These are phyloP conservation scores for Macrotyloma uniflorum DNA, from an alignment of 306 rosid species.

Conservation along the genomic window DNA sequence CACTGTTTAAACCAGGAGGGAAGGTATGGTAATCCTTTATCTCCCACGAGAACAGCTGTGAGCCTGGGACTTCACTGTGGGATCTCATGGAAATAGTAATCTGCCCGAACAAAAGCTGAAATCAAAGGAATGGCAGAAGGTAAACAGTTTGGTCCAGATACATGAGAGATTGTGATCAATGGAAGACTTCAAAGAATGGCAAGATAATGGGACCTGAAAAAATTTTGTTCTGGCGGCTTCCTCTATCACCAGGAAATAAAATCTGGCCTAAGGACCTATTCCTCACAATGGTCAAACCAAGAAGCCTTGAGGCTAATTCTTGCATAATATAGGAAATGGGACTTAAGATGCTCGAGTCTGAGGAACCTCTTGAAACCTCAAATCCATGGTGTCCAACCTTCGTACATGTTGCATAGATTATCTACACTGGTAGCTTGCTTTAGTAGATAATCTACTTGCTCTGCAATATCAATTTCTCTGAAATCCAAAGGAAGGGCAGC, in stretches of 20 bases:
- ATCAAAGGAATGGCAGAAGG: conserved; percentile 39
- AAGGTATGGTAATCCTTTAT: conserved; percentile 6
- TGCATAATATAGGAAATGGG: conserved; percentile 30
- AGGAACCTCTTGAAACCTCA: conserved; percentile 58
- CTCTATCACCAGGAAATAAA: conserved; percentile 19
- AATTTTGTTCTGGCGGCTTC: conserved; percentile 28
- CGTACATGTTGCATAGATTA: conserved; percentile 97
- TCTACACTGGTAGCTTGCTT: conserved; percentile 94
- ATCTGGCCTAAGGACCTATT: conserved; percentile 30
- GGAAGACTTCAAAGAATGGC: conserved; percentile 30
- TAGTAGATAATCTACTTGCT: conserved; percentile 92
- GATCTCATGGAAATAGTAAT: conserved; percentile 30
- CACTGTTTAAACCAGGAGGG: conserved; percentile 24
- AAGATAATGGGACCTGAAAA: conserved; percentile 33
- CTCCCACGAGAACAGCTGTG: conserved; percentile 20
- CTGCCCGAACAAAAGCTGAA: conserved; percentile 36
- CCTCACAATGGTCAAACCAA: conserved; percentile 28
- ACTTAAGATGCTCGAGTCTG: conserved; percentile 36
- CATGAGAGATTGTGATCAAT: conserved; percentile 26
- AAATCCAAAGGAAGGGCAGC: conserved; percentile 44
- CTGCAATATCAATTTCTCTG: conserved; percentile 76
- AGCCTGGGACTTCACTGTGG: conserved; percentile 28
- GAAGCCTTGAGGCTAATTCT: conserved; percentile 33
- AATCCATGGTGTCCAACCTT: conserved; percentile 99
- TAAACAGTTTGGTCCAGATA: conserved; percentile 29